Evolutionary conservation across 2,329 filamentous ascomycete genomes (phyloP), one percentile per base, ranked within the genome.

Genomic region (Aspergillus pseudoterreus): DNA sequence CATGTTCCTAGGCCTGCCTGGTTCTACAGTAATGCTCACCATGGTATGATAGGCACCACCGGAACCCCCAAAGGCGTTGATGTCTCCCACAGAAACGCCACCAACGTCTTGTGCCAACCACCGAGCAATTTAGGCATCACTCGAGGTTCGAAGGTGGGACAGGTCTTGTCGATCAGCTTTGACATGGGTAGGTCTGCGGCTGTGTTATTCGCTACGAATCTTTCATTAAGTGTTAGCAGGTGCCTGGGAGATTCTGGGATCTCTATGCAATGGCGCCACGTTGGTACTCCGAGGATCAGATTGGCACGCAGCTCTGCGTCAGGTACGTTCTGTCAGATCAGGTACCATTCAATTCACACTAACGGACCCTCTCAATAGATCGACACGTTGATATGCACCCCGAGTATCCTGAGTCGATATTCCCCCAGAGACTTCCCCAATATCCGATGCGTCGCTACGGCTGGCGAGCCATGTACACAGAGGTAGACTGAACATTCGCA

Each of bases 331-430:
- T 22, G 14, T 41, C n/a, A 11, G 15, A 42, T 19, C 19, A 17
- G 11, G 39, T 21, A 17, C 2, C 19, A 19, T 2, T 6, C 19
- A 19, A 19, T 22, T 2, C 6, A 19, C 39, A 21, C 17, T 21
- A 42, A 42, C 12, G 4, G n/a, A 42, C 19, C 39, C 39, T 42
- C 15, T 21, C 4, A 11, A 17, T 17, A 53, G 52, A 45, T 54
- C 12, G 52, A 54, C 24, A 54, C 41, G 1, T 22, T 54, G 41
- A 54, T 54, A 8, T 54, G 52, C 48, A 54, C 52, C 14, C 52
- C 52, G 32, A 54, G 48, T 39, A 51, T 54, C 22, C 49, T 54
- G 22, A 27, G 17, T 24, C 39, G 41, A 33, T 54, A 51, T n/a
- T 19, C 24, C 8, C 45, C 52, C 9, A 15, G 33, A 22, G 45